These are phyloP conservation scores for Ogataea philodendri DNA, from an alignment of 805 yeast species.

Conservation along the genomic window DNA sequence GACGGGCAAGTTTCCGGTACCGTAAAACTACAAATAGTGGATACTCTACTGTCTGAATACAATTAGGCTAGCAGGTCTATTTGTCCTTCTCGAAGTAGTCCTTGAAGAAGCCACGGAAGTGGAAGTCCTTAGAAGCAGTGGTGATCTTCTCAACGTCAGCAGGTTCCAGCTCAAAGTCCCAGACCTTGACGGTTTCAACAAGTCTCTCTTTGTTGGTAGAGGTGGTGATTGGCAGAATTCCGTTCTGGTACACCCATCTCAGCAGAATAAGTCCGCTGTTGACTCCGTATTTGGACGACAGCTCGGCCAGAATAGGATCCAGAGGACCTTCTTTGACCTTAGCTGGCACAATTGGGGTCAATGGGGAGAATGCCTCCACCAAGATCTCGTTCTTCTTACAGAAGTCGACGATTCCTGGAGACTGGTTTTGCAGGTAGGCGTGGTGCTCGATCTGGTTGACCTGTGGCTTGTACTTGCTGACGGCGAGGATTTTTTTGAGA, in stretches of 20 bases:
- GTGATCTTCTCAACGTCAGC: conserved; percentile 49
- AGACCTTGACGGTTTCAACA: conserved; percentile 51
- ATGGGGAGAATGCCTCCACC: conserved; percentile 65
- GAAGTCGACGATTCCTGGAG: conserved; percentile 53
- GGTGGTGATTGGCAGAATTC: conserved; percentile 73
- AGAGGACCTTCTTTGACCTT: conserved; percentile 40
- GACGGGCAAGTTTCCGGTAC: no score
- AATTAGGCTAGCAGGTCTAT: no score
- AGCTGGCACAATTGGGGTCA: conserved; percentile 53
- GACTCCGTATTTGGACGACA: conserved; percentile 56
- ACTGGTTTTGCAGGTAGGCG: conserved; percentile 62
- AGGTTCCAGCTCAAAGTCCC: conserved; percentile 49
- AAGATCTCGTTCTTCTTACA: conserved; percentile 48
- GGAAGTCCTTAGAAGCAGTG: conserved; percentile 37
- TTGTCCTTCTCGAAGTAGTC: conserved; percentile 21
- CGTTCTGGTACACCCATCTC: conserved; percentile 66
- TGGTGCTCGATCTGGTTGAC: conserved; percentile 72
- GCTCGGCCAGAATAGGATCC: conserved; percentile 34
- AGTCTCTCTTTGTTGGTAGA: conserved; percentile 59
- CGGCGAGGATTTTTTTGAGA: conserved; percentile 41
- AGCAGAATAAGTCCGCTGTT: conserved; percentile 64
- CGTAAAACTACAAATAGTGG: no score
- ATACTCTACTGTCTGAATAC: no score
- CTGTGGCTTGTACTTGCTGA: conserved; percentile 49
- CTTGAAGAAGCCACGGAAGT: conserved; percentile 26